These are phyloP conservation scores for Vigna reflexopilosa DNA, from an alignment of 306 rosid genomes.

Conservation along the genomic window DNA sequence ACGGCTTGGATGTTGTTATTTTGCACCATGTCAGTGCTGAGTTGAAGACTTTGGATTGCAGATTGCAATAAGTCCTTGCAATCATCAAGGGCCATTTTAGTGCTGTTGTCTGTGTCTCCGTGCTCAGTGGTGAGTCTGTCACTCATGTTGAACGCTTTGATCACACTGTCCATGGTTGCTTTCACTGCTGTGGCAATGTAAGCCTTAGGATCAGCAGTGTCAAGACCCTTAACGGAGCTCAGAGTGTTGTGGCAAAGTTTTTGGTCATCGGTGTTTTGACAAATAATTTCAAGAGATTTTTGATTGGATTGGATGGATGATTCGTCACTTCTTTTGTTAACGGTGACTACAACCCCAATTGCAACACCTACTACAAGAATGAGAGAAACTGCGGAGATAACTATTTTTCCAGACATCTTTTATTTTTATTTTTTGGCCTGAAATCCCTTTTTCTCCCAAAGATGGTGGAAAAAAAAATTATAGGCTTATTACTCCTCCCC, in stretches of 20 bases:
- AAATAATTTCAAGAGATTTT: conserved; percentile 47
- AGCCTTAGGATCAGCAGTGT: conserved; percentile 45
- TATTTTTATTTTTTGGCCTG: not conserved
- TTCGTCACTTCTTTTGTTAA: not conserved
- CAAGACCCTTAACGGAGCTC: not conserved
- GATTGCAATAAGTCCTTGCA: conserved; percentile 67
- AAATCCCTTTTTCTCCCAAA: not conserved
- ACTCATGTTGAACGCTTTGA: conserved; percentile 60
- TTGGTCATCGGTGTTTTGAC: conserved; percentile 52
- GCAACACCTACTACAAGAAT: conserved; percentile 74
- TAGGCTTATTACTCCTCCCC: conserved; percentile 2
- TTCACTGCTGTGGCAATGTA: conserved; percentile 51
- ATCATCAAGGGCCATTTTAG: conserved; percentile 61
- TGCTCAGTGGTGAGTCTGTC: conserved; percentile 48
- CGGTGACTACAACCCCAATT: conserved; percentile 51
- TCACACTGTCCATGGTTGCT: conserved; percentile 46
- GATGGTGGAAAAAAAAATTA: not conserved
- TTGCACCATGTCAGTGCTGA: conserved; percentile 30
- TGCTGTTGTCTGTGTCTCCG: not conserved
- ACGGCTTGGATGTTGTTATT: conserved; percentile 44
- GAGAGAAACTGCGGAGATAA: conserved; percentile 57
- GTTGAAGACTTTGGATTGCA: conserved; percentile 53
- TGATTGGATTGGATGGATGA: conserved; percentile 19
- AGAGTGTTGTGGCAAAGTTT: conserved; percentile 59
- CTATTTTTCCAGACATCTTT: conserved; percentile 54